phyloP scores from a whole-genome alignment of 129 eudicot species.

The Logfia minima region DNA sequence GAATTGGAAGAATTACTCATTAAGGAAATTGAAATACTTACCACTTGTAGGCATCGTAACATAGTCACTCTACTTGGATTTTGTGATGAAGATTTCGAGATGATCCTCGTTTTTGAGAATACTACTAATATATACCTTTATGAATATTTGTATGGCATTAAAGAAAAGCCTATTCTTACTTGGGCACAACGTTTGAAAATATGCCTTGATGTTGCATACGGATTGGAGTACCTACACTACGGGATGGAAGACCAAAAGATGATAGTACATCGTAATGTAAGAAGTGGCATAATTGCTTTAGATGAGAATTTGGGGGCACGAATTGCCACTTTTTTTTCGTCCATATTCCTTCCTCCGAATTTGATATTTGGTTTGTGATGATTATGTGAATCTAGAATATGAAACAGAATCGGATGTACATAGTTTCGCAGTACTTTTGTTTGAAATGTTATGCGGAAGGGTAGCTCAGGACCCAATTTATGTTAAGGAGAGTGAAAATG shows the following conservation, averaged over 20 bases:
- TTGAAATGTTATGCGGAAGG: no score
- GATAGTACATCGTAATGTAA: constrained; percentile 32
- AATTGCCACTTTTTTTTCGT: no score
- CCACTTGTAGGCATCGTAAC: background rate
- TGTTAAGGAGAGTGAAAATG: no score
- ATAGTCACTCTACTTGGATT: constrained; percentile 5
- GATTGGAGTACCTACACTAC: background rate
- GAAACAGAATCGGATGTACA: no score
- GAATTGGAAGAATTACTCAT: background rate
- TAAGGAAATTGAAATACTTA: background rate
- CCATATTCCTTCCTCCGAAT: background rate
- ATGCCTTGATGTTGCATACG: constrained; percentile 9
- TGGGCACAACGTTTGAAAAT: background rate
- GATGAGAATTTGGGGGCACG: background rate
- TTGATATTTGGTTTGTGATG: no score
- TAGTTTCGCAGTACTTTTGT: no score
- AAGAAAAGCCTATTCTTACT: background rate
- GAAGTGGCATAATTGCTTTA: background rate
- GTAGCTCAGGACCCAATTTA: no score
- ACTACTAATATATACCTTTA: background rate
- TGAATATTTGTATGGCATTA: background rate
- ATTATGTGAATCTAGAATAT: no score
- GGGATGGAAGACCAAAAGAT: background rate
- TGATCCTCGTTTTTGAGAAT: background rate
- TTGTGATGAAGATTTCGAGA: background rate